Evolutionary conservation across 2,329 filamentous ascomycete species (phyloP).

Genomic region (Diaporthe helianthi): DNA sequence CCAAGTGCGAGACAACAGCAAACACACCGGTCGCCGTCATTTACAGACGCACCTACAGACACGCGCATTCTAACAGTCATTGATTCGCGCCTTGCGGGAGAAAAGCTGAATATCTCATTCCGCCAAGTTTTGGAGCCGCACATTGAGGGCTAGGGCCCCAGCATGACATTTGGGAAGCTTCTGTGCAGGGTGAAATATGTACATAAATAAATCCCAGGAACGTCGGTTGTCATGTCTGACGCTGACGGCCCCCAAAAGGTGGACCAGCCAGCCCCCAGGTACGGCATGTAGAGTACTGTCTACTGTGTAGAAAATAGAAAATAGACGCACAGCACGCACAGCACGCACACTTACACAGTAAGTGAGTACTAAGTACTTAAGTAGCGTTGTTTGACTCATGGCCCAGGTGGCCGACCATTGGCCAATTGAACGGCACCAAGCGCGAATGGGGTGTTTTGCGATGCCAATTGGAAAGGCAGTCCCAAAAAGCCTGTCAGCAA

Average conservation of each 20-base stretch:
- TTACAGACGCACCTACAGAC: neutral
- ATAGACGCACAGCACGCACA: neutral
- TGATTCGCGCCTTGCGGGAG: neutral
- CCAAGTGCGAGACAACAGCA: slow-evolving; percentile 20
- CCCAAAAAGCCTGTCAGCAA: slow-evolving; percentile 13
- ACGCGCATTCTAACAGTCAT: neutral
- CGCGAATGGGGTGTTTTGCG: neutral
- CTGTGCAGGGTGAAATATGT: too few species aligned
- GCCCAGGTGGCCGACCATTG: slow-evolving; percentile 12
- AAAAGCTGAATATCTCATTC: neutral
- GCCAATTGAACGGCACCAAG: slow-evolving; percentile 2
- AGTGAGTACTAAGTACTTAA: too few species aligned
- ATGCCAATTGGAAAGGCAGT: slow-evolving; percentile 15
- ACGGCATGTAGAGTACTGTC: too few species aligned
- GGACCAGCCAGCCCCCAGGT: neutral
- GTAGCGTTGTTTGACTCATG: slow-evolving; percentile 28
- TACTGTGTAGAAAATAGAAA: neutral
- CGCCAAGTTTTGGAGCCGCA: neutral
- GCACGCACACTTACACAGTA: too few species aligned
- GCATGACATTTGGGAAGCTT: neutral
- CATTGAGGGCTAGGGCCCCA: neutral
- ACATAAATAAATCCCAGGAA: too few species aligned
- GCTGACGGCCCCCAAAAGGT: neutral
- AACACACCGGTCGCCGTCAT: slow-evolving; percentile 10
- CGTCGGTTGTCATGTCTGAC: neutral